Evolutionary conservation across 495 filamentous ascomycete species (phyloP), one percentile per base, ranked within the genome.

Genomic region (Achaetomiella virescens): DNA sequence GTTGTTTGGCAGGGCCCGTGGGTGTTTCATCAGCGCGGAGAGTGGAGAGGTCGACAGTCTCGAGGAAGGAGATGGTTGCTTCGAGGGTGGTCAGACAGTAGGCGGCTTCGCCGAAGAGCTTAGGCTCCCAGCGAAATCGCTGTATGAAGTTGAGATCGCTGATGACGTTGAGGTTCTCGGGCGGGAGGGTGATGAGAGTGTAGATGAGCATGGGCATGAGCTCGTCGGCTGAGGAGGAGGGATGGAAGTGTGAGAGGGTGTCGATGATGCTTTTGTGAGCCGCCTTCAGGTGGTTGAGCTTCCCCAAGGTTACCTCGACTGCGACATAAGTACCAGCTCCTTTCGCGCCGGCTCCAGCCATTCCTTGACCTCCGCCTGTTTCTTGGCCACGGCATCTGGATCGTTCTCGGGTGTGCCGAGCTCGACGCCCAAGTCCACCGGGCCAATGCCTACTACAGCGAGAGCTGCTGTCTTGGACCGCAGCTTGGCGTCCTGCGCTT

Each of bases 1-100:
- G 27, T 76, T 62, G 62, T 86, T 89, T 24, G 73, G 60, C 15
- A 86, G 27, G 86, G 0, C 87, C 86, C 0, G 75, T 75, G 20
- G 73, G 74, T 14, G 77, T 65, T 63, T 92, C 90, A 54, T 96
- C 89, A n/a, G 87, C 86, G 52, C 91, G 84, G 11, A 99, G 78
- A 44, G 86, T 95, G 14, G 91, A 88, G 9, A 99, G 81, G 66
- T 99, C 93, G 25, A 99, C 92, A 22, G 93, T 97, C 63, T 97
- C 92, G n/a, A 99, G 75, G 65, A 99, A 99, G 50, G 85, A 88
- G 42, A 97, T 90, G 45, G 92, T 86, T 6, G 93, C 93, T 72
- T 99, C 93, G 11, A 97, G 84, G 63, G 93, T 97, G 12, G 93
- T 96, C 37, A 99, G 78, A 61, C 93, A 97, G 67, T 97, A 99